Evolutionary conservation across 768 basidiomycete species (phyloP), one percentile per base, ranked within the genome.

Genomic region (Lepiota venenata): DNA sequence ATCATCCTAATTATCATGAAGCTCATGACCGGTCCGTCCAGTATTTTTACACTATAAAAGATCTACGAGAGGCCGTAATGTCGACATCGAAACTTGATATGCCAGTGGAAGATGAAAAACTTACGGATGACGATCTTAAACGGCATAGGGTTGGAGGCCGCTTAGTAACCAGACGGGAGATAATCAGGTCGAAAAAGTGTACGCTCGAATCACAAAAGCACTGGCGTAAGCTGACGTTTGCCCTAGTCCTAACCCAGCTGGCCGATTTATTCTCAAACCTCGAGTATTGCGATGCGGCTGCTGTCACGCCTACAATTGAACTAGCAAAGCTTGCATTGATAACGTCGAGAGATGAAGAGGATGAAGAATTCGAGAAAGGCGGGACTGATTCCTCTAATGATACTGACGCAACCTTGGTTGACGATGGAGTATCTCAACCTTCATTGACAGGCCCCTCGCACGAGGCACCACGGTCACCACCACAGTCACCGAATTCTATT

Each of bases 31-130:
- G 29, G 15, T 53, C 46, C 47, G 9, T 21, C n/a, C 65, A 96
- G 88, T 97, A 96, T 67, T 95, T 97, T 66, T 96, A 93, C 67
- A 96, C 93, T n/a, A 93, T 97, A 69, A 88, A 83, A 64, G 91
- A 94, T 35, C 80, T 97, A 22, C 81, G 94, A 29, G 84, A 87
- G 16, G 85, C 88, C 5, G 83, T 96, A 8, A 72, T 71, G 27
- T 81, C 78, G 16, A 75, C 85, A 73, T 78, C 77, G 21, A 77
- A 80, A 53, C 64, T 77, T 37, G 80, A 79, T 45, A 52, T 77
- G 52, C 62, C 75, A 0, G 55, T 85, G 12, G 85, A 82, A 36
- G 84, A 88, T 38, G 85, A 85, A 56, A 91, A 88, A 57, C 70
- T 87, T 49, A 82, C 84, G 4, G 90, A 93, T 48, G 90, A 91